Base-by-base conservation (phyloP, 1,284 basidiomycete species). In the Melampsora medusae region DNA sequence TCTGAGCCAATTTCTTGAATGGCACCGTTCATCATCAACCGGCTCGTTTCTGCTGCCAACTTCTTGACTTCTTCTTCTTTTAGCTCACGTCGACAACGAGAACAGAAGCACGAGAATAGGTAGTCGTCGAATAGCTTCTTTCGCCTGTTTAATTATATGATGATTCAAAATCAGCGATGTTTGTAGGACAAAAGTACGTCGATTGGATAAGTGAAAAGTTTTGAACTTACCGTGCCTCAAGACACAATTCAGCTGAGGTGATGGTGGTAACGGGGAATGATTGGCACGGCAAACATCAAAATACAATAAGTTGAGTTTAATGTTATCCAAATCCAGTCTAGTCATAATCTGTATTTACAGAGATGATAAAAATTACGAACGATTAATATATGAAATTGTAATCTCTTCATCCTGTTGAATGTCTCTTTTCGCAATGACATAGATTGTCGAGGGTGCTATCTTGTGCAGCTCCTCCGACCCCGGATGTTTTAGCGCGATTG, bases 101-200 rank as follows among this genome's bases (percentile, higher is more conserved):
- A 68, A 49, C 73, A 76, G 38, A 76, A 76, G 62, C 73, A 76
- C 50, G 73, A 76, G 49, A 76, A 76, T 38, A 69, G 42, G 61
- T 76, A 76, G 60, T 76, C 73, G 50, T 76, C 73, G 31, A 68
- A 76, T 53, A 76, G 53, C 38, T 76, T 76, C 38, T 67, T 68
- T 76, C 73, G 73, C 49, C 73, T 76, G 31, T 25, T n/a, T 53
- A 31, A 17, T 56, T 56, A 56, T 28, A 56, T 7, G 22, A 10
- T 56, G 6, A 56, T 56, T 53, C 7, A 56, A 2, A 56, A 56
- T 22, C 53, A 56, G n/a, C 22, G n/a, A 28, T 64, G 5, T 22
- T 22, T 14, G 31, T 25, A 59, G 22, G 56, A 17, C 25, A 19
- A 16, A 60, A 60, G 48, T 60, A 48, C 35, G 46, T 19, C 33